Evolutionary conservation across 2,329 filamentous ascomycete genomes (phyloP).

Genomic region (Aspergillus luchuensis): DNA sequence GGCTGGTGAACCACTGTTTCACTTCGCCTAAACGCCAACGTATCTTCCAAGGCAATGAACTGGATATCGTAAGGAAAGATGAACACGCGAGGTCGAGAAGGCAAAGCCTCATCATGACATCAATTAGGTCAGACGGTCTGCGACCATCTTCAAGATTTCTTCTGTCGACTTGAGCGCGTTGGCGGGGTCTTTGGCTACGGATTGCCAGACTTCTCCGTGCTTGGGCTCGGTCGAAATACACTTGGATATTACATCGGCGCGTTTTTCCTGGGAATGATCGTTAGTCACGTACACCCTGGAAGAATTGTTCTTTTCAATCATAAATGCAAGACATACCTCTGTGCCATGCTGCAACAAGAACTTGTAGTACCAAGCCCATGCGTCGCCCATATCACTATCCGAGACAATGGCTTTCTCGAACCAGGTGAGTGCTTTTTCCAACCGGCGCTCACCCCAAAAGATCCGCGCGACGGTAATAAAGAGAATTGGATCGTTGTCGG

Average conservation of each 20-base stretch:
- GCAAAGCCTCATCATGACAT: not conserved
- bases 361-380: conserved; percentile 98
- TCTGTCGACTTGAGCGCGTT: conserved; percentile 75
- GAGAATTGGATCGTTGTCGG: conserved; percentile 85
- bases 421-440: conserved; percentile 95
- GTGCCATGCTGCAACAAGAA: conserved; percentile 92
- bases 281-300: not conserved
- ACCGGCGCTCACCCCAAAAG: conserved; percentile 89
- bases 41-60: no score
- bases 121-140: conserved; percentile 43
- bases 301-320: conserved; percentile 6
- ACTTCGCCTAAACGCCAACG: not conserved
- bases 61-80: not conserved
- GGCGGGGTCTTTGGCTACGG: conserved; percentile 78
- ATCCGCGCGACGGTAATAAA: conserved; percentile 92
- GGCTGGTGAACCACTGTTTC: no score
- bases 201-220: conserved; percentile 91
- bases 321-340: conserved; percentile 51
- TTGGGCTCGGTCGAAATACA: conserved; percentile 81
- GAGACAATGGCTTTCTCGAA: conserved; percentile 93
- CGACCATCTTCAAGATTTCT: conserved; percentile 80
- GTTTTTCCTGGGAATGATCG: conserved; percentile 66
- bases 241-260: conserved; percentile 78
- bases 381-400: conserved; percentile 85
- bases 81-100: not conserved